Base-by-base conservation (phyloP, 768 basidiomycete genomes). In the Cystofilobasidium ferigula region DNA sequence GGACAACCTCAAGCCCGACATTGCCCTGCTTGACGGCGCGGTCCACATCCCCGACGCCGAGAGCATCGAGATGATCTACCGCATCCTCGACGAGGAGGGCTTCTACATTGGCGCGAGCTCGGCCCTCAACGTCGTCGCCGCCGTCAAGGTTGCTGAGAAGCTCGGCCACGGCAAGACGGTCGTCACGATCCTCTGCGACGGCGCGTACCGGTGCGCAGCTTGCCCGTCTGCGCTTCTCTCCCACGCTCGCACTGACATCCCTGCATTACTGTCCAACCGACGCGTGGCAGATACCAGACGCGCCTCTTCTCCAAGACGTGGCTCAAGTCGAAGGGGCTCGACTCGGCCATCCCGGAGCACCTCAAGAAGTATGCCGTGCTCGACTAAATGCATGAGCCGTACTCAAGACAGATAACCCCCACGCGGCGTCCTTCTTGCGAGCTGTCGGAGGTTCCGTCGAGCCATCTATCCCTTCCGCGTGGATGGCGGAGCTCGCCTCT, bases 81-180 rank as follows among this genome's bases (percentile, higher is more conserved):
- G 92, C 64, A 78, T 99, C 34, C 79, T 99, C 54, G 88, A 97
- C 72, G 82, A 84, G 16, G 95, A 97, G 74, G 95, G 95, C 0
- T 72, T 99, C 43, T 99, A 99, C 77, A 77, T 99, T 51, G 95
- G 95, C 14, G 93, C 93, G 3, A 92, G 88, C 69, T 86, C 89
- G 8, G 91, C 95, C 0, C 77, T 98, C 69, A 99, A 99, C 73
- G 91, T 95, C 26, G 92, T 91, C 43, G 91, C 94, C 13, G 93
- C 94, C 0, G 84, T 84, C 16, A 86, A 98, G 73, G 81, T 98
- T 26, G 93, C 91, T 2, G 80, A 82, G 70, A 85, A 84, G 71
- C 80, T 97, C 1, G 93, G 89, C 22, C 86, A 84, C 79, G 93
- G 93, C 68, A 91, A 88, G 88, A 89, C 81, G 20, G 80, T 98